A percentile compares a stretch with the other conserved stretches of the same genome.
Evolutionary conservation across 306 rosid genomes (phyloP).

Genomic region (Pterocarpus santalinus): DNA sequence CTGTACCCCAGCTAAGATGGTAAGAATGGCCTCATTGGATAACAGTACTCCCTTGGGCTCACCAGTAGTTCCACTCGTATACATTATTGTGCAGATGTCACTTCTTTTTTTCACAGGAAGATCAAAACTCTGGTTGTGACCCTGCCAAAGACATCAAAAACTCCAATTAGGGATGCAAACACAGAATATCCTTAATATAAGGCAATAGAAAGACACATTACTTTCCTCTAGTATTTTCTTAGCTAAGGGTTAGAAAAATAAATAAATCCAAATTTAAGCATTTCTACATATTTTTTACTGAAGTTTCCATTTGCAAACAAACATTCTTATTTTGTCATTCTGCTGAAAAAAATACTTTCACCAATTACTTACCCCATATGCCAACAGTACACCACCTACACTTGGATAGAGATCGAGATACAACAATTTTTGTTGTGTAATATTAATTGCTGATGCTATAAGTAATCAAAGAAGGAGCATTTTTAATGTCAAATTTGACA

Average conservation of each 20-base stretch:
- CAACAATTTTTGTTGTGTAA: background rate
- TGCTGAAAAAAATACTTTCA: background rate
- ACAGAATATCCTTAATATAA: conserved; percentile 3
- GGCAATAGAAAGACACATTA: background rate
- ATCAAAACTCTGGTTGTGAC: conserved; percentile 66
- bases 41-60: conserved; percentile 96
- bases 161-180: conserved; percentile 41
- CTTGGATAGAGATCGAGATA: background rate
- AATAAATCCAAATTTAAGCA: background rate
- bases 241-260: background rate
- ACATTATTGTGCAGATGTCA: conserved; percentile 94
- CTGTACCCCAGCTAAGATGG: conserved; percentile 69
- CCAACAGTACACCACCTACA: background rate
- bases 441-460: background rate
- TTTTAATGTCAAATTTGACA: conserved; percentile 25
- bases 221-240: background rate
- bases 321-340: conserved; percentile 4
- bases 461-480: background rate
- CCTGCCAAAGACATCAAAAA: conserved; percentile 62
- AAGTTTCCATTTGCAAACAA: conserved; percentile 5
- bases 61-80: conserved; percentile 97
- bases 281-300: background rate
- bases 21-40: conserved; percentile 82
- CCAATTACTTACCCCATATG: background rate
- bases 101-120: conserved; percentile 77